Conservation (phyloP, 2,329 filamentous ascomycete genomes). For the Fusarium staphyleae region DNA sequence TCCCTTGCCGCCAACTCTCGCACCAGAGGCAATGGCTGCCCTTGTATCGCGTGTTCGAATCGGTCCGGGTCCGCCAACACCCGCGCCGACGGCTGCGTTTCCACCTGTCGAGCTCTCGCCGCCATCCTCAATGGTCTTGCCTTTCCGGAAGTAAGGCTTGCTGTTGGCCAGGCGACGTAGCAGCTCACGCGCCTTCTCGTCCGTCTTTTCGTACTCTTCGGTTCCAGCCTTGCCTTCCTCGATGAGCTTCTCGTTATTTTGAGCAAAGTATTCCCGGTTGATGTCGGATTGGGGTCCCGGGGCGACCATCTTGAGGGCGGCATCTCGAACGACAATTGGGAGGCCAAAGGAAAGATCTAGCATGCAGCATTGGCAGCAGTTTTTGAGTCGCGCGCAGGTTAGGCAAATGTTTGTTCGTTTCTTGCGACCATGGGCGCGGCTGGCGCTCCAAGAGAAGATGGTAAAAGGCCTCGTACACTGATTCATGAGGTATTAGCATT, state of each 20-base stretch:
- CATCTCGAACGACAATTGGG: constrained; percentile 93
- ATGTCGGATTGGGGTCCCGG: constrained; percentile 91
- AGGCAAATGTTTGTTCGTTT: constrained; percentile 96
- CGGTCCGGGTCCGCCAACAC: constrained; percentile 71
- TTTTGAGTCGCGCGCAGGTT: constrained; percentile 95
- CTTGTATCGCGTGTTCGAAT: constrained; percentile 76
- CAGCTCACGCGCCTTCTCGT: constrained; percentile 93
- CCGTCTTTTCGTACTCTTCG: constrained; percentile 95
- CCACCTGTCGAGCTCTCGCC: constrained; percentile 51
- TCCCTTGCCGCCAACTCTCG: constrained; percentile 54
- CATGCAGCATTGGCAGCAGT: constrained; percentile 99
- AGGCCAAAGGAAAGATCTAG: constrained; percentile 95
- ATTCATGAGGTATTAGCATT: not conserved
- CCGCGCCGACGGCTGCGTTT: constrained; percentile 61
- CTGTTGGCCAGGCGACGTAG: constrained; percentile 85
- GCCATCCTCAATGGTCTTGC: constrained; percentile 71
- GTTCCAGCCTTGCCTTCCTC: constrained; percentile 86
- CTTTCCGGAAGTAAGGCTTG: constrained; percentile 94
- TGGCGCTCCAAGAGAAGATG: constrained; percentile 92
- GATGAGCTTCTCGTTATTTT: constrained; percentile 94
- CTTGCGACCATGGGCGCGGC: constrained; percentile 84
- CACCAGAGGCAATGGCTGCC: constrained; percentile 59
- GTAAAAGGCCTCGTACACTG: constrained; percentile 93
- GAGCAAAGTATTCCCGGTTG: constrained; percentile 96
- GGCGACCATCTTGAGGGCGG: constrained; percentile 96